phyloP scores from a whole-genome alignment of 169 alveolate species.

The Toxoplasma gondii region DNA sequence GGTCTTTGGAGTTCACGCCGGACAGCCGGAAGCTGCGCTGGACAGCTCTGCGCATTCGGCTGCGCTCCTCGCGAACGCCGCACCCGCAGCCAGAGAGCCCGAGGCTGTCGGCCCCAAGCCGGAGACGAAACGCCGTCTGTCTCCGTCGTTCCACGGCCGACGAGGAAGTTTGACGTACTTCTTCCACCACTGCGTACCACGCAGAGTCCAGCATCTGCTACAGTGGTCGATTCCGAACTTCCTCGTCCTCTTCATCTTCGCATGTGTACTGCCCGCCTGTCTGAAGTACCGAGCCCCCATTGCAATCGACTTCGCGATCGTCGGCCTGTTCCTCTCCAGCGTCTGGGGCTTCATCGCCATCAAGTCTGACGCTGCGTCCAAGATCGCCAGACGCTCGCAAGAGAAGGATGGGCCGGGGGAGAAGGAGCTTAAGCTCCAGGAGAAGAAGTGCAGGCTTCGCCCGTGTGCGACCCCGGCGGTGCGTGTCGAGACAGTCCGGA shows the following conservation, averaged over 20 bases:
- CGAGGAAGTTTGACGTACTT: neutral
- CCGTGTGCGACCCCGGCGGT: no score
- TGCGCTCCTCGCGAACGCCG: no score
- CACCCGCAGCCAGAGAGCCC: no score
- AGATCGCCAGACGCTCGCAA: neutral
- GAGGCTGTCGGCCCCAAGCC: no score
- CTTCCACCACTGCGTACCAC: neutral
- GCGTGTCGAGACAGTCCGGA: no score
- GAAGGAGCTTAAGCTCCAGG: no score
- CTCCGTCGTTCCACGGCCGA: neutral
- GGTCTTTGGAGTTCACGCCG: no score
- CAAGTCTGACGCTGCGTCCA: neutral
- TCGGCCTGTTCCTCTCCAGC: neutral
- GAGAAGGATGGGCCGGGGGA: neutral
- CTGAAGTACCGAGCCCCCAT: neutral
- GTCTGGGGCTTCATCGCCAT: neutral
- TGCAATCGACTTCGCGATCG: neutral
- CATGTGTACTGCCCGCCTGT: neutral
- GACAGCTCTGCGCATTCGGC: no score
- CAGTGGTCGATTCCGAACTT: constrained; percentile 24
- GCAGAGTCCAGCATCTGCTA: neutral
- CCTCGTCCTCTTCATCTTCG: constrained; percentile 9
- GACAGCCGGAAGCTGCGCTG: no score
- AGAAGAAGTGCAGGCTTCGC: no score
- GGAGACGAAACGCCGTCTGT: no score